A percentile compares a stretch with the other conserved stretches of the same genome.
phyloP scores from a whole-genome alignment of 441 rosid species.

The Euphorbia schlechtendalii region DNA sequence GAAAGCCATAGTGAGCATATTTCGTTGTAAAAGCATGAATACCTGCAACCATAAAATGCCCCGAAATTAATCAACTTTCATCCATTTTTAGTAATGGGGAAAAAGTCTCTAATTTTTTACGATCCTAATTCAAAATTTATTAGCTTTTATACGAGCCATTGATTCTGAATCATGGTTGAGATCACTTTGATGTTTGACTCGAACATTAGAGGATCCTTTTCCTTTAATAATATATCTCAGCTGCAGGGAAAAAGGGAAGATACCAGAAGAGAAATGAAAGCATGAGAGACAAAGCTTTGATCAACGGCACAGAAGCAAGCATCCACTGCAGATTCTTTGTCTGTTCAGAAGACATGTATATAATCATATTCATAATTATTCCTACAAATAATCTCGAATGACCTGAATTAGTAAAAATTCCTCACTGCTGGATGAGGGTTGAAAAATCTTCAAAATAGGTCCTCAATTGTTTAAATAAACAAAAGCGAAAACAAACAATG shows the following conservation, averaged over 20 bases:
- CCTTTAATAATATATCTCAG: too few species aligned
- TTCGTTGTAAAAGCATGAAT: constrained; percentile 74
- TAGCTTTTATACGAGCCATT: too few species aligned
- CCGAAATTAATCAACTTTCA: constrained; percentile 6
- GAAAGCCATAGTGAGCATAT: constrained; percentile 91
- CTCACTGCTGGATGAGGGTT: neutral
- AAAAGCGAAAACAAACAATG: too few species aligned
- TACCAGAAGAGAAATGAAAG: constrained; percentile 92
- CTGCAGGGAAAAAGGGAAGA: too few species aligned
- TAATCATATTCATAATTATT: constrained; percentile 17
- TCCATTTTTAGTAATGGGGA: too few species aligned
- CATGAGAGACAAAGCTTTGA: constrained; percentile 76
- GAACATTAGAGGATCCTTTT: too few species aligned
- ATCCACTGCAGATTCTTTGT: constrained; percentile 76
- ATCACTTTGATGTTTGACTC: too few species aligned
- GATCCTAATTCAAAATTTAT: too few species aligned
- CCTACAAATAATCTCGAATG: neutral
- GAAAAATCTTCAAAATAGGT: neutral
- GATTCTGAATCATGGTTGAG: too few species aligned
- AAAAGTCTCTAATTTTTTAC: too few species aligned
- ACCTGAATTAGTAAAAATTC: neutral
- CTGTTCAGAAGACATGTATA: constrained; percentile 32
- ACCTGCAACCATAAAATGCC: constrained; percentile 39
- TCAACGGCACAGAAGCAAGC: constrained; percentile 69
- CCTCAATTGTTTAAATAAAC: too few species aligned